A percentile compares a stretch with the other conserved stretches of the same genome.
Evolutionary conservation across 768 basidiomycete genomes (phyloP).

Genomic region (Tephrocybe rancida): DNA sequence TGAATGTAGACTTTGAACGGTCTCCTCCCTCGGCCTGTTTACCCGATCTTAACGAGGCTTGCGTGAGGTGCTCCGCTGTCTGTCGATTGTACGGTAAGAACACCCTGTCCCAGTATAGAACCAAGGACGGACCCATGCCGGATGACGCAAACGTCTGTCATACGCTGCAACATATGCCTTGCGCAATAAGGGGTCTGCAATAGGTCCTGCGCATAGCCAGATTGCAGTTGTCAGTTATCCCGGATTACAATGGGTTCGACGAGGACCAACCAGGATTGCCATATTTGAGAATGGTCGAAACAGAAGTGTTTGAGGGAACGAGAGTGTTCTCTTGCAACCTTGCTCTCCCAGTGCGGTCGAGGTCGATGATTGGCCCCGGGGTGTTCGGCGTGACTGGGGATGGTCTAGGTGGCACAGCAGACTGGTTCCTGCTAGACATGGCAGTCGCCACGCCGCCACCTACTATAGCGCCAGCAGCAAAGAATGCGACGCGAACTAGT

Average conservation of each 20-base stretch:
- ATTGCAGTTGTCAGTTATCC: neutral
- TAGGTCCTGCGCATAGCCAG: conserved; percentile 63
- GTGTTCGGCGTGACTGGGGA: conserved; percentile 17
- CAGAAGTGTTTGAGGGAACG: conserved; percentile 21
- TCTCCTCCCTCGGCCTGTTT: conserved; percentile 51
- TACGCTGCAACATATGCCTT: conserved; percentile 89
- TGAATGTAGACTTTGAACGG: conserved; percentile 75
- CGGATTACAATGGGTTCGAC: neutral
- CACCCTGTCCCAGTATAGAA: neutral
- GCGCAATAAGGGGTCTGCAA: conserved; percentile 77
- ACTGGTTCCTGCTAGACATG: conserved; percentile 36
- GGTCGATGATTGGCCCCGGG: conserved; percentile 43
- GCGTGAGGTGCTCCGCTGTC: conserved; percentile 96
- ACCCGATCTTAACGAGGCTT: conserved; percentile 60
- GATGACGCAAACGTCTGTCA: conserved; percentile 88
- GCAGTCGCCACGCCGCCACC: conserved; percentile 74
- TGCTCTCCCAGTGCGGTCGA: conserved; percentile 47
- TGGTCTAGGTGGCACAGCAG: conserved; percentile 11
- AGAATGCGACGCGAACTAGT: conserved; percentile 67
- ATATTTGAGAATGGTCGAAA: conserved; percentile 61
- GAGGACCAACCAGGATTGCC: conserved; percentile 73
- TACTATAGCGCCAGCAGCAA: conserved; percentile 80
- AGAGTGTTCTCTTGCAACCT: conserved; percentile 38
- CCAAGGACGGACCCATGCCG: conserved; percentile 76
- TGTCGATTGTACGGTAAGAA: conserved; percentile 26